Percentiles rank a stretch among this genome's conserved stretches.
These are phyloP conservation scores for Diaporthe ilicicola DNA, from an alignment of 2,329 filamentous ascomycete genomes.

Conservation along the genomic window DNA sequence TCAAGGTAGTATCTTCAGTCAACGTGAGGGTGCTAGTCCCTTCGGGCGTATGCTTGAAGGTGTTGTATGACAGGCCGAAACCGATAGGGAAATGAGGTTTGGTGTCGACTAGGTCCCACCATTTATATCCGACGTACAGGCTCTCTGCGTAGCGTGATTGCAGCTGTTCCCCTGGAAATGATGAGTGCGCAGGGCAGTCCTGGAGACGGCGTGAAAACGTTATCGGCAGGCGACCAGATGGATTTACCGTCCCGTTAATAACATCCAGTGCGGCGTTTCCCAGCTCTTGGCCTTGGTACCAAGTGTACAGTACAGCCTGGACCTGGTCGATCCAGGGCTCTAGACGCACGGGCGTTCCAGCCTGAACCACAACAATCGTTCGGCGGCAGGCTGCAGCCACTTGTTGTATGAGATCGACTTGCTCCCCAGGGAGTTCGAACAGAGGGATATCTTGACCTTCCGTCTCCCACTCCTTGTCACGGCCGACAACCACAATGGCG, in stretches of 20 bases:
- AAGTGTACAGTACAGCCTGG: conserved; percentile 40
- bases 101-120: conserved; percentile 75
- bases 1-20: too few species aligned
- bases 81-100: conserved; percentile 79
- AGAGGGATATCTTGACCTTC: conserved; percentile 34
- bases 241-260: conserved; percentile 66
- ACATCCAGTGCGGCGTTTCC: conserved; percentile 71
- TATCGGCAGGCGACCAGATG: conserved; percentile 67
- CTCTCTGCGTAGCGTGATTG: conserved; percentile 72
- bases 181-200: conserved; percentile 64
- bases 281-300: conserved; percentile 71
- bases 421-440: conserved; percentile 28
- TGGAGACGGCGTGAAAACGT: conserved; percentile 65
- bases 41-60: too few species aligned
- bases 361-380: conserved; percentile 65
- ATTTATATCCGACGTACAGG: conserved; percentile 82
- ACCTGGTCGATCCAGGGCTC: conserved; percentile 57
- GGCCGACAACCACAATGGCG: conserved; percentile 58
- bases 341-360: conserved; percentile 65
- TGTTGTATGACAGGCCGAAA: conserved; percentile 63
- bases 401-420: conserved; percentile 49
- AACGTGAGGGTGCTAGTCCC: too few species aligned
- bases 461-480: conserved; percentile 51
- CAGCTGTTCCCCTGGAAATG: background rate
- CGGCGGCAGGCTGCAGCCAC: conserved; percentile 63